These are phyloP conservation scores for Colletotrichum horii DNA, from an alignment of 2,329 filamentous ascomycete genomes.

Conservation along the genomic window DNA sequence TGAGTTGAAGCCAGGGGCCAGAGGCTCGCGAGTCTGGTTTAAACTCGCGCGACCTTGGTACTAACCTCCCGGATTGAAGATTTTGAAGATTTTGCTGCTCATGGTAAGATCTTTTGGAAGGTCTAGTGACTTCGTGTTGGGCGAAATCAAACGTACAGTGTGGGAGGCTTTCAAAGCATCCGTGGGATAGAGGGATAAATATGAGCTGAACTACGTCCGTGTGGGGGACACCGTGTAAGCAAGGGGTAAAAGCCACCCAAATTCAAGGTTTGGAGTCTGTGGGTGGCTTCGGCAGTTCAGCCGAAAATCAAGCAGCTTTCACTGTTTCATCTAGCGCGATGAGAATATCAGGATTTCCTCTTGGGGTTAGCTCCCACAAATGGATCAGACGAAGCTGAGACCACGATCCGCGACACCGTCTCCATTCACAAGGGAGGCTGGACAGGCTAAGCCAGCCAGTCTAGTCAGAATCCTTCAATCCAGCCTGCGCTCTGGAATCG, in stretches of 20 bases:
- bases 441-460: neutral
- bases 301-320: neutral
- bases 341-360: slow-evolving; percentile 3
- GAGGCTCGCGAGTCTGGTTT: neutral
- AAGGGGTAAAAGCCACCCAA: neutral
- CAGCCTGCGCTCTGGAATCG: neutral
- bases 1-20: neutral
- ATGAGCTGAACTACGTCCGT: neutral
- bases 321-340: slow-evolving; percentile 3
- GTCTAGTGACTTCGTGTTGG: neutral
- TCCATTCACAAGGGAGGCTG: neutral
- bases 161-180: neutral
- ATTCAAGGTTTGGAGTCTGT: neutral
- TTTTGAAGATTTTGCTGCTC: slow-evolving; percentile 31
- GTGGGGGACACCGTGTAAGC: neutral
- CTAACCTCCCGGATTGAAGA: slow-evolving; percentile 36
- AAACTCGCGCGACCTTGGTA: neutral
- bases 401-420: neutral
- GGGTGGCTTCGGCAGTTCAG: neutral
- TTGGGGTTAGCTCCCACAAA: neutral
- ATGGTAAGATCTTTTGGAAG: neutral
- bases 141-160: neutral
- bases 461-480: neutral
- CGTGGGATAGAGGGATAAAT: neutral
- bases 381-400: neutral